phyloP scores from a whole-genome alignment of 805 yeast genomes.

The Metschnikowia kunwiensis region DNA sequence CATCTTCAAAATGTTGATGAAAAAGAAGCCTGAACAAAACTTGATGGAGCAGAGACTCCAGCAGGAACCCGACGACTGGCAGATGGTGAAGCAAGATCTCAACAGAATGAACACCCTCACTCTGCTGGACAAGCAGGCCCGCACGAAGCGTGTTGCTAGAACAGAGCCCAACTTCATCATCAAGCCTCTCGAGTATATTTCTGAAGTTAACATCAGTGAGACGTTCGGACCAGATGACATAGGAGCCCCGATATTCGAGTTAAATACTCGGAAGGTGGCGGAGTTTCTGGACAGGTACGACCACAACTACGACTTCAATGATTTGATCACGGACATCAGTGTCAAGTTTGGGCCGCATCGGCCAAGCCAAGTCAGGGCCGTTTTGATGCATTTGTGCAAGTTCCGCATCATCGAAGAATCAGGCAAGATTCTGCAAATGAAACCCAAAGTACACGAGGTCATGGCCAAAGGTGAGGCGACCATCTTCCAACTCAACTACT shows the following conservation, averaged over 20 bases:
- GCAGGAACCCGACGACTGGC: slow-evolving; percentile 38
- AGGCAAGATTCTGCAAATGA: slow-evolving; percentile 34
- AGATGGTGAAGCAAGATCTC: slow-evolving; percentile 28
- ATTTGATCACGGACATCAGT: slow-evolving; percentile 40
- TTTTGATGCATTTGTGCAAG: slow-evolving; percentile 68
- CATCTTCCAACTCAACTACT: slow-evolving; percentile 70
- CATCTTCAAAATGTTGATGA: slow-evolving; percentile 43
- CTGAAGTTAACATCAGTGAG: slow-evolving; percentile 43
- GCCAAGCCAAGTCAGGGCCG: slow-evolving; percentile 55
- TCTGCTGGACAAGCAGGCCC: slow-evolving; percentile 60
- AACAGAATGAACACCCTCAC: slow-evolving; percentile 72
- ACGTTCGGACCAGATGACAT: slow-evolving; percentile 23
- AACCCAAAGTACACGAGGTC: slow-evolving; percentile 42
- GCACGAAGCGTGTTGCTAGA: slow-evolving; percentile 57
- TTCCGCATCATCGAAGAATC: slow-evolving; percentile 45
- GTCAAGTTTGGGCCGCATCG: slow-evolving; percentile 36
- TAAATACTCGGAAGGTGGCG: slow-evolving; percentile 29
- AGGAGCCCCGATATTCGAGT: slow-evolving; percentile 8
- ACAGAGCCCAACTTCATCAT: slow-evolving; percentile 38
- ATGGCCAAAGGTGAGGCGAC: slow-evolving; percentile 52
- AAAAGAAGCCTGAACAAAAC: slow-evolving; percentile 28
- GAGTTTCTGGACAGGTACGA: slow-evolving; percentile 31
- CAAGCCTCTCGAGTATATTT: slow-evolving; percentile 42
- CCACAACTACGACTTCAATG: slow-evolving; percentile 34
- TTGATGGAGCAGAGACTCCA: slow-evolving; percentile 45